Base-by-base conservation (phyloP, 768 basidiomycete species). In the Boletus patriciae region DNA sequence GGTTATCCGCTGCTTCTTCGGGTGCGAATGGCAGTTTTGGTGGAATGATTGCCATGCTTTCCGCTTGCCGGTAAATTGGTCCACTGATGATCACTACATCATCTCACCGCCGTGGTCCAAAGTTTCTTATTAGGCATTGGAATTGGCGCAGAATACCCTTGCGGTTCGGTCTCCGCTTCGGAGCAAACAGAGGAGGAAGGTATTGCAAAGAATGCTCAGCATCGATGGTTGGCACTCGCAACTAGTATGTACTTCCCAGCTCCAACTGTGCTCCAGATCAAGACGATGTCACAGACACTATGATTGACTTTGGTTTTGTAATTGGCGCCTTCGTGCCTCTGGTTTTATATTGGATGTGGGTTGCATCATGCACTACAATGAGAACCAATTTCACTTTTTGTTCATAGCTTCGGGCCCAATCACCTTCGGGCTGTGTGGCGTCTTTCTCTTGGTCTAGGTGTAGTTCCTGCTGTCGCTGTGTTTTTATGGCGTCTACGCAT, bases 121-220 rank as follows among this genome's bases (percentile, higher is more conserved):
- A 92, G 92, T 8, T 95, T 95, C 77, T 71, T 97, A 2, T 78
- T 94, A 44, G 95, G 95, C 37, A 87, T 95, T 52, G 94, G 94
- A 23, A 80, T 94, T 0, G 91, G 92, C 6, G 90, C 90, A 6
- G 90, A 92, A 70, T 95, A 95, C 62, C 94, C 94, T 8, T 92
- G 91, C 59, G 94, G 94, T 25, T 89, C 88, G 0, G 91, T 94
- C 16, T 90, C 92, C 6, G 88, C 88, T 8, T 88, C 91, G 2
- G 95, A 97, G 66, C 90, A 93, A 65, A 90, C 92, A 3, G 95
- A 97, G 70, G 89, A 91, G 69, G 78, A 83, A 10, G 83, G 82
- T 10, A 87, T 96, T 63, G 78, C 72, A 62, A 92, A 90, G 73
- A 85, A 85, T 51, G 81, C 88, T 6, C 94, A 93, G 66, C 88